phyloP scores from a whole-genome alignment of 441 rosid species.

The Dalechampia spathulata region DNA sequence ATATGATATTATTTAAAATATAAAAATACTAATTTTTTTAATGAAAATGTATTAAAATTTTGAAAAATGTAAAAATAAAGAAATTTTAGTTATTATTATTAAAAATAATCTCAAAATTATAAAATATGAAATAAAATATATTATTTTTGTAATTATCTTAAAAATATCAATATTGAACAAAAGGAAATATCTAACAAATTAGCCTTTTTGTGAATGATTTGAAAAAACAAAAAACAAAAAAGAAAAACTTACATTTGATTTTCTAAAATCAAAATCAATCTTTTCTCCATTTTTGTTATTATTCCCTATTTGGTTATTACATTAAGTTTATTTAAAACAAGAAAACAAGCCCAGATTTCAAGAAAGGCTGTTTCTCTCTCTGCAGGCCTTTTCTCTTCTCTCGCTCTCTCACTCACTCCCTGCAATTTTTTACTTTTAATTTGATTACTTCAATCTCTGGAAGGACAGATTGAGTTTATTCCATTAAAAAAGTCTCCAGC shows the following conservation, averaged over 20 bases:
- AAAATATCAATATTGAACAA: no score
- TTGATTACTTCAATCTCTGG: constrained; percentile 4
- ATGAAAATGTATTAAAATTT: no score
- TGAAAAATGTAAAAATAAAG: no score
- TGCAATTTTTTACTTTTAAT: not conserved
- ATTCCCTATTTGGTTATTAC: no score
- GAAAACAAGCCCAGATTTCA: constrained; percentile 10
- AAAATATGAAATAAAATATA: no score
- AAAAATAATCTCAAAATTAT: no score
- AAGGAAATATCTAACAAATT: not conserved
- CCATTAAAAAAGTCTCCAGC: not conserved
- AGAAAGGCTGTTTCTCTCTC: not conserved
- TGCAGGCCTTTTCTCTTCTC: not conserved
- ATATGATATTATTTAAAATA: no score
- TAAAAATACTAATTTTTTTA: no score
- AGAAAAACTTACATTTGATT: not conserved
- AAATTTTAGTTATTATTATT: no score
- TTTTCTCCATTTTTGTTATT: no score
- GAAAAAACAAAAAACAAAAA: not conserved
- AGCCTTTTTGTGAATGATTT: not conserved
- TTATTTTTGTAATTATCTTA: no score
- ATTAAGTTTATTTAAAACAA: not conserved
- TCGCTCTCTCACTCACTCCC: not conserved
- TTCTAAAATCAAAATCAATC: not conserved
- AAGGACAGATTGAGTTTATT: not conserved